These are phyloP conservation scores for Cucurbita pepo DNA, from an alignment of 306 rosid species.

Conservation along the genomic window DNA sequence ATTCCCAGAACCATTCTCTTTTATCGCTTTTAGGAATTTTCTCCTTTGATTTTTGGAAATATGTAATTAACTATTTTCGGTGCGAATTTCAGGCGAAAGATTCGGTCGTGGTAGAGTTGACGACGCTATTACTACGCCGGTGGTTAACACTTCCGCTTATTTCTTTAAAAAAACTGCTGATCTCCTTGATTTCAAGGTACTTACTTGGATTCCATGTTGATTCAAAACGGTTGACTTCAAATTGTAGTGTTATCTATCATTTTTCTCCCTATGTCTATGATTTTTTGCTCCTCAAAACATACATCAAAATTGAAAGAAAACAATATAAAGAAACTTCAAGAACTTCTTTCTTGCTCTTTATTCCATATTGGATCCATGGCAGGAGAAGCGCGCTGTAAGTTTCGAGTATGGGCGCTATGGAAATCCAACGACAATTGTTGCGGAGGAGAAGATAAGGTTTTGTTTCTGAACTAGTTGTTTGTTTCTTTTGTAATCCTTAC, in stretches of 20 bases:
- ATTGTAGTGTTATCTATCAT: background rate
- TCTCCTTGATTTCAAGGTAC: conserved; percentile 83
- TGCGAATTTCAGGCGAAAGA: conserved; percentile 47
- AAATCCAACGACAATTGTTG: conserved; percentile 78
- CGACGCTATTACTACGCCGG: conserved; percentile 87
- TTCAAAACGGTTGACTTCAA: background rate
- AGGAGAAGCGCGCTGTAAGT: conserved; percentile 74
- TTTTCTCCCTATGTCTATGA: background rate
- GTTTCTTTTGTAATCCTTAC: background rate
- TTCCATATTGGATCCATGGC: conserved; percentile 1
- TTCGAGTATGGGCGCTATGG: conserved; percentile 96
- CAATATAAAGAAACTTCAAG: background rate
- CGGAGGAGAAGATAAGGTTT: conserved; percentile 89
- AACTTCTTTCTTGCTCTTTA: background rate
- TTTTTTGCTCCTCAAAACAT: background rate
- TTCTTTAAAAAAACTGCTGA: conserved; percentile 65
- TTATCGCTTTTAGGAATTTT: background rate
- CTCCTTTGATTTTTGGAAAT: background rate
- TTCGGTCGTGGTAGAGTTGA: conserved; percentile 71
- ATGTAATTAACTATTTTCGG: conserved; percentile 7
- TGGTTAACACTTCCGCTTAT: conserved; percentile 79
- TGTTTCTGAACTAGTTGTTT: background rate
- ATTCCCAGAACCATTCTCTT: background rate
- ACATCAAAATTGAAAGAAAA: background rate
- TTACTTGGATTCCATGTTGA: background rate